Base-by-base conservation (phyloP, 164 flowering plant genomes). In the Nelumbo lutea region DNA sequence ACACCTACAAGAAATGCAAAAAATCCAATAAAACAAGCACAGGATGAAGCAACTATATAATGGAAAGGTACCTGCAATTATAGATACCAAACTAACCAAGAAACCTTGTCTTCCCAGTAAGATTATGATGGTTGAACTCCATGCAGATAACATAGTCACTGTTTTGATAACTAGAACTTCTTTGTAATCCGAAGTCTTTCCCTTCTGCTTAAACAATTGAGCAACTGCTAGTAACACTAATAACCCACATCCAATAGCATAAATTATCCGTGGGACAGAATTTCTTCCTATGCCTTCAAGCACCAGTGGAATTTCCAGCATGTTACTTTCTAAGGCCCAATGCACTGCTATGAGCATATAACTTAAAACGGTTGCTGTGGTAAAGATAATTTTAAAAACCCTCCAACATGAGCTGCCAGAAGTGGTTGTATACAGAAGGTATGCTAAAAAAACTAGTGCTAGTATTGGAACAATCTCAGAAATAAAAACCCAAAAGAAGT, bases 81-180 rank as follows among this genome's bases (percentile, higher is more conserved):
- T 42, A 53, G 82, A 79, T 74, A 85, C 79, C 51, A 96, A 70
- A 66, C 85, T 91, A 75, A 86, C 64, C 77, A 81, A 60, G 39
- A 97, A 75, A 42, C 99, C 99, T 79, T 93, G 98, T 74, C 88
- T 85, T 67, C 99, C 99, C 45, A 87, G 79, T 42, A 96, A 69
- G 61, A 93, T 41, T 62, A 96, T 83, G 65, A 92, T 65, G 39
- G 89, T 82, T 74, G 97, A 71, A 78, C 96, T 88, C 83, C 89
- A 93, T 10, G 86, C 77, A 69, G 88, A 86, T 79, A 93, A 68
- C 82, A 90, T 76, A 39, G 83, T 80, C 56, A 87, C 79, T 67
- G 88, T 77, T 76, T 80, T 83, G 48, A 69, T 62, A 59, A 73
- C 39, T 66, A 83, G 67, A 67, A 51, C 78, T 68, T 72, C 79